These are phyloP conservation scores for Prototheca cutis DNA, from an alignment of 163 green algal species.

Conservation along the genomic window DNA sequence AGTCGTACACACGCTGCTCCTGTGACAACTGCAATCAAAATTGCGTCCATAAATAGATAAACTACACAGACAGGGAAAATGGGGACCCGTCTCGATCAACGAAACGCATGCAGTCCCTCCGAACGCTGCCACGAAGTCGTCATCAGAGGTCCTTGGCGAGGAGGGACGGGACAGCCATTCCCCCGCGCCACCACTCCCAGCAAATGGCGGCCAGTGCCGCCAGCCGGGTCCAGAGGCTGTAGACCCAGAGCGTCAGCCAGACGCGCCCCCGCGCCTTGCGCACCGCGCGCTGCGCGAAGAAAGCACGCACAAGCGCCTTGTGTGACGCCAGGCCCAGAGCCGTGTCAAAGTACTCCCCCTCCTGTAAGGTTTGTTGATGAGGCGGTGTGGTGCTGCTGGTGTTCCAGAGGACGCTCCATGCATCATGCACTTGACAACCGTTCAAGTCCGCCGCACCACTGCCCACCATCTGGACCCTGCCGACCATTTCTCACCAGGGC, in stretches of 20 bases:
- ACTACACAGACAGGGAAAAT: no score
- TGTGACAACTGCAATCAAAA: no score
- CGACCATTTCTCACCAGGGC: background rate
- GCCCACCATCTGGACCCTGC: background rate
- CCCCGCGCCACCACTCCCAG: background rate
- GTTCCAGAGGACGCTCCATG: no score
- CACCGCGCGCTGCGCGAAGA: background rate
- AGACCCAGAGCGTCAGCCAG: background rate
- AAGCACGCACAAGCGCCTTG: background rate
- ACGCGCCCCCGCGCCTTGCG: background rate
- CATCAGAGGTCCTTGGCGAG: background rate
- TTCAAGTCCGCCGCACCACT: no score
- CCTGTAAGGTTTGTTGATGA: background rate
- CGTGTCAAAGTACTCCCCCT: background rate
- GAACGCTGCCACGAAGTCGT: no score
- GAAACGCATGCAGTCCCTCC: no score
- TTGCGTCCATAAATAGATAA: no score
- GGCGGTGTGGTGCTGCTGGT: background rate
- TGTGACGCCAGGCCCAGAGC: background rate
- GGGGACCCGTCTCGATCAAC: no score
- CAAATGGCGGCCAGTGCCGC: background rate
- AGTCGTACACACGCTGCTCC: no score
- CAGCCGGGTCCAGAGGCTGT: background rate
- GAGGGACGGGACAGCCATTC: background rate
- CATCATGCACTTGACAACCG: no score